phyloP scores from a whole-genome alignment of 108 stramenopile species.

The Nitzschia sp. region DNA sequence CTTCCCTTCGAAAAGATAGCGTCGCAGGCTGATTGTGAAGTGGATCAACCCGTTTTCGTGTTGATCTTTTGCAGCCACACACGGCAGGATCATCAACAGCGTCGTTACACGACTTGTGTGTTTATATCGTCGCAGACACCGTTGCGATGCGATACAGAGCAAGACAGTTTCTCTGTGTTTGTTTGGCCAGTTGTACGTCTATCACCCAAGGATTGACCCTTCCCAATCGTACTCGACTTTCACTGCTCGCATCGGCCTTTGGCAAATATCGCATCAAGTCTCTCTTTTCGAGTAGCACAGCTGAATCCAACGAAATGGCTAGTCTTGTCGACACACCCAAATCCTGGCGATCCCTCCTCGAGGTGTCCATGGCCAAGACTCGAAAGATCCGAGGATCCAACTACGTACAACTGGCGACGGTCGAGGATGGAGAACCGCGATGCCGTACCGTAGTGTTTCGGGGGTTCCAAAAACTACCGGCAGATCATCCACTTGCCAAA shows the following conservation, averaged over 20 bases:
- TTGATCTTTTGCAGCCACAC: too few species aligned
- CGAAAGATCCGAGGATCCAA: constrained; percentile 88
- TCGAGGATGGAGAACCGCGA: constrained; percentile 64
- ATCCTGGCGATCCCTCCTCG: constrained; percentile 69
- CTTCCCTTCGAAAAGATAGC: too few species aligned
- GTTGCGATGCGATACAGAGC: neutral
- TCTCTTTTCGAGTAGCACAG: neutral
- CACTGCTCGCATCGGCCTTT: neutral
- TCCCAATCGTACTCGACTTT: neutral
- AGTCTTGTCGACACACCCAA: neutral
- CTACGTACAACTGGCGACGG: constrained; percentile 87
- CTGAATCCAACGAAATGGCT: neutral
- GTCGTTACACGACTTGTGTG: too few species aligned
- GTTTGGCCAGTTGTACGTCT: neutral
- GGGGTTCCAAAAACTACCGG: constrained; percentile 51
- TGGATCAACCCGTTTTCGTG: too few species aligned
- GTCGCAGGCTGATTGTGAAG: too few species aligned
- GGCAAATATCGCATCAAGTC: neutral
- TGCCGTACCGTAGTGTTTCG: constrained; percentile 85
- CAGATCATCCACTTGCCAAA: constrained; percentile 26
- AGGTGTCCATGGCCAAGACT: constrained; percentile 71
- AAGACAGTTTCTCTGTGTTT: neutral
- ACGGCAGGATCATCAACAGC: too few species aligned
- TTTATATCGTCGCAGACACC: too few species aligned
- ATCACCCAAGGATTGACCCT: neutral